phyloP scores from a whole-genome alignment of 345 rosid genomes.

The Excoecaria cochinchinensis region DNA sequence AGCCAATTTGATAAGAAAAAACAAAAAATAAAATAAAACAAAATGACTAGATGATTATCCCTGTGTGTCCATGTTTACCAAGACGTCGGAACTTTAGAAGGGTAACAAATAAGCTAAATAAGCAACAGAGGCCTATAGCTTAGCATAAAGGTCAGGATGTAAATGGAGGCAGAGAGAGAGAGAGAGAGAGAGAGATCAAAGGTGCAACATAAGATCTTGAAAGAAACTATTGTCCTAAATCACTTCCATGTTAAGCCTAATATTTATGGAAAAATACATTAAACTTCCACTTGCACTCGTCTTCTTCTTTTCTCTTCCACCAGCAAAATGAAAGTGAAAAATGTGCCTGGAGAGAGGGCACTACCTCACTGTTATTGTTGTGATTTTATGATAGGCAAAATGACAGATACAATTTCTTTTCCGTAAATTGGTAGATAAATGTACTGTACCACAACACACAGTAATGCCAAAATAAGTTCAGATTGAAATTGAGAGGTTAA shows the following conservation, averaged over 20 bases:
- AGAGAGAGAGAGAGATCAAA: too few species aligned
- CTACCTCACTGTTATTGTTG: constrained; percentile 1
- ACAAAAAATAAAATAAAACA: background rate
- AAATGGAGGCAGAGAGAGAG: too few species aligned
- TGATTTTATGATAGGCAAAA: constrained; percentile 3
- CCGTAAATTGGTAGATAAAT: background rate
- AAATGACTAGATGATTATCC: too few species aligned
- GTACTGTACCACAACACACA: constrained; percentile 13
- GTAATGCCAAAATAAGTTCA: background rate
- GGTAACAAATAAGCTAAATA: too few species aligned
- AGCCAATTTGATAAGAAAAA: background rate
- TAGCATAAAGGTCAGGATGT: too few species aligned
- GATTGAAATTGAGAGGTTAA: constrained; percentile 1
- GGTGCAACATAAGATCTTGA: too few species aligned
- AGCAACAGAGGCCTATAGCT: too few species aligned
- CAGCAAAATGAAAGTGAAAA: constrained; percentile 1
- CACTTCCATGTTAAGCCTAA: background rate
- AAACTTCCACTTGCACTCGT: background rate
- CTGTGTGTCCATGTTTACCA: too few species aligned
- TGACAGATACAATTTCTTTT: constrained; percentile 2
- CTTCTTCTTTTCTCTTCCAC: background rate
- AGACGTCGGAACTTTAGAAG: too few species aligned
- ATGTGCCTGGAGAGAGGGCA: constrained; percentile 7
- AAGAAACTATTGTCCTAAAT: too few species aligned
- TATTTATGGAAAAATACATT: background rate